Evolutionary conservation across 805 yeast genomes (phyloP), one percentile per base, ranked within the genome.

Genomic region (Blastobotrys mokoenaii): DNA sequence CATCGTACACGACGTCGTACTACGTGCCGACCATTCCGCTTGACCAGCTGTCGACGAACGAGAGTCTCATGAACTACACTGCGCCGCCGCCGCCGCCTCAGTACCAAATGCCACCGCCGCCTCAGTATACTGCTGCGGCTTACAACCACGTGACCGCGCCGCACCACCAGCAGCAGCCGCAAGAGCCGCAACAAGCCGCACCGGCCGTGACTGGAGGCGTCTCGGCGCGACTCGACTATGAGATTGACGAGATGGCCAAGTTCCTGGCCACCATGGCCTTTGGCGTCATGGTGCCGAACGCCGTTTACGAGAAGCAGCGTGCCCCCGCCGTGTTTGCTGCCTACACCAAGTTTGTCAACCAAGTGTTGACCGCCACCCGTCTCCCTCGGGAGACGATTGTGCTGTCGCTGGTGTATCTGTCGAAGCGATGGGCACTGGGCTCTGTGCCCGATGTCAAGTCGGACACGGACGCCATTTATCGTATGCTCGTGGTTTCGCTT

Each of bases 341-440:
- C 46, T 36, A 84, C 62, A 77, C 73, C 54, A 68, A 69, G 48
- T 78, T 78, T 51, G 68, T 86, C 15, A 71, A 73, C 45, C 75
- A 82, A 35, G 89, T 90, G 2, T 69, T 90, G 49, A 73, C 80
- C 46, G 94, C 96, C 10, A 93, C 97, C 3, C 77, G 97, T 53
- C 70, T 90, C 54, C 95, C 97, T 27, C 76, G 80, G 52, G 76
- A 87, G 2, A 84, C 97, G 14, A 73, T 93, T 36, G 70, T 88
- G 30, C 71, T 89, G 57, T 80, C 95, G 15, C 69, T 88, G 57
- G 85, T 86, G 54, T 87, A 84, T 59, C 68, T 89, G 57, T 77
- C 84, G 55, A 83, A 83, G 58, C 71, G 84, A 49, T 67, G 65
- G 56, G 68, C 62, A 34, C 55, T 68, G 55, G 68, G 72, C 47